Base-by-base conservation (phyloP, 345 rosid species). In the Salix brachista region DNA sequence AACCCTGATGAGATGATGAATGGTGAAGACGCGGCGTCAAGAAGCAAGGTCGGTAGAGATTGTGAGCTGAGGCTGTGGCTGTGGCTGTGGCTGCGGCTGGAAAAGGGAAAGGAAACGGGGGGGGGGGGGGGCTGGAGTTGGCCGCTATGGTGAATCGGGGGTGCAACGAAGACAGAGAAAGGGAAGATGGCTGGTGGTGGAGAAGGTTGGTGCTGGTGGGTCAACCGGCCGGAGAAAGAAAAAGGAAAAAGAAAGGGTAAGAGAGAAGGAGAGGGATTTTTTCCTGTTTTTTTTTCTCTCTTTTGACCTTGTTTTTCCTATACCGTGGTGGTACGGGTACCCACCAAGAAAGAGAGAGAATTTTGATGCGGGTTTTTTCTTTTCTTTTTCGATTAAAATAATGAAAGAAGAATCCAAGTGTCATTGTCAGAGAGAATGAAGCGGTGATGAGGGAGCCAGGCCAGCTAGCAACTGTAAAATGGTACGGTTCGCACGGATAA, bases 361-460 rank as follows among this genome's bases (percentile, higher is more conserved):
- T 54, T 54, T 39, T 1, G 26, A 3, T 65, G 9, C 2, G 25
- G 39, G 11, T 10, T 8, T 16, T 5, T 6, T 3, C 30, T 5
- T 9, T 41, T 2, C 3, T 41, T 41, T 41, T 41, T 41, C 25
- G 8, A 36, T 14, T 70, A 39, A 17, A 41, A 44, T 58, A 37
- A 68, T 25, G 52, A 28, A 37, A 16, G 58, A 71, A 58, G 76
- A 83, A 75, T 70, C 75, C 81, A 80, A 68, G 84, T 83, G 86
- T 83, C 90, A 2, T 41, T 44, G 42, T 87, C 86, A 4, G 19
- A 37, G 58, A 52, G 81, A 54, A 84, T 68, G 75, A 37, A 18
- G 64, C 30, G 34, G 36, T 41, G 52, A 23, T 72, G 1, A 19
- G 13, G 56, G 52, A 9, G 67, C 34, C 17, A 5, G 23, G 17